Conservation (phyloP, 441 rosid species). For the Mallotus japonicus region DNA sequence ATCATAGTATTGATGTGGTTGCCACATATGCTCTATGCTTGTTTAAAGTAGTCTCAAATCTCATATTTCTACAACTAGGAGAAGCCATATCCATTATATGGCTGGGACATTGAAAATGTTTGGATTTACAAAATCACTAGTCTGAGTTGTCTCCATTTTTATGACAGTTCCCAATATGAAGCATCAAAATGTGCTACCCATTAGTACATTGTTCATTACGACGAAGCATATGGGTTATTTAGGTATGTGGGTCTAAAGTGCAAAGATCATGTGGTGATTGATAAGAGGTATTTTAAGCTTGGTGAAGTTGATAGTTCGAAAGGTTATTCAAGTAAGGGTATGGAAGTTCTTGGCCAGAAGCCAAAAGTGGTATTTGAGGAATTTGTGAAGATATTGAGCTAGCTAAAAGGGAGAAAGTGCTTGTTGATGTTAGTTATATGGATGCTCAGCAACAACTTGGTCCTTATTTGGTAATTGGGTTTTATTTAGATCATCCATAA, state of each 20-base stretch:
- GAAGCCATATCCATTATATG: constrained; percentile 61
- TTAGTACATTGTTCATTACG: constrained; percentile 86
- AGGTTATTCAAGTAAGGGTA: constrained; percentile 76
- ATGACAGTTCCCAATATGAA: constrained; percentile 84
- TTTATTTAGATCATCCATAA: not conserved
- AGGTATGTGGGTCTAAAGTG: constrained; percentile 79
- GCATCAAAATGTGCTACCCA: constrained; percentile 85
- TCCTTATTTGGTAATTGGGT: not conserved
- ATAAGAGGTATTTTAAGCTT: constrained; percentile 81
- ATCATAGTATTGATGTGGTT: constrained; percentile 79
- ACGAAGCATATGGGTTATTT: constrained; percentile 79
- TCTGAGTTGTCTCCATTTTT: constrained; percentile 62
- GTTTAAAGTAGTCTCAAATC: constrained; percentile 81
- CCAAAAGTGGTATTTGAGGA: constrained; percentile 80
- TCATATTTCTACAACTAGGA: constrained; percentile 58
- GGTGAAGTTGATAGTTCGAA: constrained; percentile 76
- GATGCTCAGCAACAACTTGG: constrained; percentile 87
- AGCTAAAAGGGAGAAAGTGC: constrained; percentile 85
- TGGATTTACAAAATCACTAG: constrained; percentile 79
- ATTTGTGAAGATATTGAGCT: constrained; percentile 73
- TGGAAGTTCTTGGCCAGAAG: constrained; percentile 67
- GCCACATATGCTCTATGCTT: constrained; percentile 84
- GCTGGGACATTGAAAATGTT: constrained; percentile 93
- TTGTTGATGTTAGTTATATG: constrained; percentile 84
- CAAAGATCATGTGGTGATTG: constrained; percentile 86